Evolutionary conservation across 2,329 filamentous ascomycete genomes (phyloP).

Genomic region (Emergomyces orientalis): DNA sequence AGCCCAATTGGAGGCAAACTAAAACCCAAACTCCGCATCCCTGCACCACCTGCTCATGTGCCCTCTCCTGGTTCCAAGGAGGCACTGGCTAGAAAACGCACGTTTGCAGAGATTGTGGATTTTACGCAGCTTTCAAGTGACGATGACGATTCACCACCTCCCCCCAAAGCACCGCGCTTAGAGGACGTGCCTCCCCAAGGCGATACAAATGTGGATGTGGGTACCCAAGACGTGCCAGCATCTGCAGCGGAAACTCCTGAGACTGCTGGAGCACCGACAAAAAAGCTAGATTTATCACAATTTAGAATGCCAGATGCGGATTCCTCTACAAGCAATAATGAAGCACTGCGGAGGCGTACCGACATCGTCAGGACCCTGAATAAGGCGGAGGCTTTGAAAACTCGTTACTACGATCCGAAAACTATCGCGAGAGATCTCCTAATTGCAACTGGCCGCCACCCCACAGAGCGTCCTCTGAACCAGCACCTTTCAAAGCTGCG

Average conservation of each 20-base stretch:
- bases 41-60: conserved; percentile 10
- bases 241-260: not conserved
- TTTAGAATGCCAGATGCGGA: conserved; percentile 8
- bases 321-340: conserved; percentile 6
- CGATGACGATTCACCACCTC: conserved; percentile 35
- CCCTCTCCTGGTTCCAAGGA: conserved; percentile 38
- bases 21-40: conserved; percentile 2
- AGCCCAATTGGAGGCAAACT: conserved; percentile 4
- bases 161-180: conserved; percentile 18
- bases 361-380: conserved; percentile 39
- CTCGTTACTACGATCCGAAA: conserved; percentile 48
- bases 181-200: conserved; percentile 1
- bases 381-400: conserved; percentile 30
- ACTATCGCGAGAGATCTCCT: conserved; percentile 57
- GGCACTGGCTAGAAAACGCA: conserved; percentile 47
- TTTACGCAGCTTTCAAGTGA: conserved; percentile 39
- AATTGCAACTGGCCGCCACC: conserved; percentile 53
- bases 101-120: conserved; percentile 47
- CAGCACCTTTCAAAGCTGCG: conserved; percentile 46
- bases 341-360: conserved; percentile 19
- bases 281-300: conserved; percentile 5
- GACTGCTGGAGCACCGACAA: not conserved
- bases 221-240: not conserved
- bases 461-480: conserved; percentile 50
- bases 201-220: conserved; percentile 3